These are phyloP conservation scores for Cochlearia excelsa DNA, from an alignment of 345 rosid species.

Conservation along the genomic window DNA sequence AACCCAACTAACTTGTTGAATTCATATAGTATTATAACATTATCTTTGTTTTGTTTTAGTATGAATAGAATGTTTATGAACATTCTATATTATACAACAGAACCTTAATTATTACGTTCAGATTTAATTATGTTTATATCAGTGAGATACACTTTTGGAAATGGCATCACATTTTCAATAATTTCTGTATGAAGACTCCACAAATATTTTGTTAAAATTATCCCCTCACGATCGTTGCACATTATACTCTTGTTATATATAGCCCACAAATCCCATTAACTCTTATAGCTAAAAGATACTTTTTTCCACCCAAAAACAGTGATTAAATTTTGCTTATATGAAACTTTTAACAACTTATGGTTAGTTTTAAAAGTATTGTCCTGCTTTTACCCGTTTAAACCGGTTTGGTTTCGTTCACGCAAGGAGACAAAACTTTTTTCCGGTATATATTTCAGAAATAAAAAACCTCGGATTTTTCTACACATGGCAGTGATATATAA, in stretches of 20 bases:
- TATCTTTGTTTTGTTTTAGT: conserved; percentile 5
- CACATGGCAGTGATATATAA: conserved; percentile 14
- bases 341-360: neutral
- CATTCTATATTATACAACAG: neutral
- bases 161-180: too few relatives aligned
- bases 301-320: too few relatives aligned
- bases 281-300: too few relatives aligned
- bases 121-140: too few relatives aligned
- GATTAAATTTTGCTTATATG: too few relatives aligned
- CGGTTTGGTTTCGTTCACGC: conserved; percentile 28
- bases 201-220: too few relatives aligned
- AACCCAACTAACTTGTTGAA: conserved; percentile 34
- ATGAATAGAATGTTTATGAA: neutral
- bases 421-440: conserved; percentile 29
- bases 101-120: too few relatives aligned
- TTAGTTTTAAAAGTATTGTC: neutral
- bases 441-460: conserved; percentile 27
- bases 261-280: too few relatives aligned
- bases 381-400: conserved; percentile 8
- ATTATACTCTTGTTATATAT: too few relatives aligned
- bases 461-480: conserved; percentile 25
- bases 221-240: too few relatives aligned
- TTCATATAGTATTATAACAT: conserved; percentile 3
- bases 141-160: too few relatives aligned
- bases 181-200: too few relatives aligned